Evolutionary conservation across 805 yeast genomes (phyloP).

Genomic region (Lipomyces kockii): DNA sequence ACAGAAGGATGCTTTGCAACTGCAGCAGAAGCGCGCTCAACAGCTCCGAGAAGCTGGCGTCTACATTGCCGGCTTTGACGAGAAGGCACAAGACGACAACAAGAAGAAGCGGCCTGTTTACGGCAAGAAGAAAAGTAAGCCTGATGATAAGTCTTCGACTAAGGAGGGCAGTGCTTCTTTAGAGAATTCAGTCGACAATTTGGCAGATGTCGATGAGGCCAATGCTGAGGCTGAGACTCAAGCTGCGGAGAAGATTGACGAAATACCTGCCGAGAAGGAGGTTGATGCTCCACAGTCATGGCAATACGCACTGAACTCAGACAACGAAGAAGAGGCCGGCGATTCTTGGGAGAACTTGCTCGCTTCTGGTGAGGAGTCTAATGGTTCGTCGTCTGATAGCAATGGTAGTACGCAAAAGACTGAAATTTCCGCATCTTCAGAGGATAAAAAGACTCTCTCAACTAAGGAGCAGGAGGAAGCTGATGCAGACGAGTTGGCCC

Average conservation of each 20-base stretch:
- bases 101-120: slow-evolving; percentile 73
- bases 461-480: slow-evolving; percentile 43
- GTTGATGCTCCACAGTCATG: slow-evolving; percentile 51
- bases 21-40: slow-evolving; percentile 86
- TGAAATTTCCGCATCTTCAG: slow-evolving; percentile 43
- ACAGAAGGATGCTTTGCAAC: slow-evolving; percentile 89
- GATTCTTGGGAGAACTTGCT: slow-evolving; percentile 39
- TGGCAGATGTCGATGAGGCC: slow-evolving; percentile 16
- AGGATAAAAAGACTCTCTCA: slow-evolving; percentile 34
- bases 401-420: slow-evolving; percentile 41
- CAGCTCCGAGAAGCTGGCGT: slow-evolving; percentile 77
- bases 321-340: slow-evolving; percentile 26
- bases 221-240: slow-evolving; percentile 41
- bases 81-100: slow-evolving; percentile 42
- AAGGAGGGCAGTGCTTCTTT: slow-evolving; percentile 42
- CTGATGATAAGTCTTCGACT: slow-evolving; percentile 41
- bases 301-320: slow-evolving; percentile 45
- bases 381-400: slow-evolving; percentile 36
- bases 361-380: slow-evolving; percentile 41
- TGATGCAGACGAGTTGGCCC: slow-evolving; percentile 44
- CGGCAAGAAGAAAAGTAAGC: slow-evolving; percentile 65
- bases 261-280: slow-evolving; percentile 43
- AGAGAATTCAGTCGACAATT: slow-evolving; percentile 43
- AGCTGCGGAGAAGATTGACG: slow-evolving; percentile 34
- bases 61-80: slow-evolving; percentile 68